Conservation (phyloP, 352 stramenopile species). For the Pythium apleroticum region DNA sequence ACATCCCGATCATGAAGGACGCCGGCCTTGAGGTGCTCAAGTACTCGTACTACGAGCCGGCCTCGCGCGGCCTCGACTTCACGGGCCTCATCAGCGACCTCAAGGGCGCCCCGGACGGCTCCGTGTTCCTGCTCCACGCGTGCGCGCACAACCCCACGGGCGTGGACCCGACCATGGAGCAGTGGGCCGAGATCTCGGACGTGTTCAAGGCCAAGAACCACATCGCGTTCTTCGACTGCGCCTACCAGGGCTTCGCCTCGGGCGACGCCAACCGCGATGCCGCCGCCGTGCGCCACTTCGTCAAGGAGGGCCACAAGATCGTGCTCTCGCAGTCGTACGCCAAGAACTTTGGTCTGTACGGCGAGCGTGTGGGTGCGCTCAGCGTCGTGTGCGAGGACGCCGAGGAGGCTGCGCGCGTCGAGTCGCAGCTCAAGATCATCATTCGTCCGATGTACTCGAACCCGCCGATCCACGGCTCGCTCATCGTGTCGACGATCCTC, state of each 20-base stretch:
- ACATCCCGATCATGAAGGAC: slow-evolving; percentile 94
- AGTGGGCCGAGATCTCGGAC: slow-evolving; percentile 97
- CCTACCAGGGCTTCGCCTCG: slow-evolving; percentile 98
- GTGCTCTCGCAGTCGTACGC: slow-evolving; percentile 98
- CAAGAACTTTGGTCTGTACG: slow-evolving; percentile 99
- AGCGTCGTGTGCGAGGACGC: slow-evolving; percentile 92
- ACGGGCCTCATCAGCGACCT: slow-evolving; percentile 95
- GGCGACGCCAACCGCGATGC: slow-evolving; percentile 96
- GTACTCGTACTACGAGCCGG: slow-evolving; percentile 87
- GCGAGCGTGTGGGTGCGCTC: slow-evolving; percentile 96
- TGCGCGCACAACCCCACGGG: slow-evolving; percentile 99
- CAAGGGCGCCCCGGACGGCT: slow-evolving; percentile 90
- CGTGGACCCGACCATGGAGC: slow-evolving; percentile 96
- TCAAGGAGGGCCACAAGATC: slow-evolving; percentile 97
- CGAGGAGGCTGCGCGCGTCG: slow-evolving; percentile 95
- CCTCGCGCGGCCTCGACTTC: slow-evolving; percentile 91
- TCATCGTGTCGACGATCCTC: slow-evolving; percentile 98
- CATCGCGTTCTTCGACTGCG: slow-evolving; percentile 99
- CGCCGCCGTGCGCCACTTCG: slow-evolving; percentile 94
- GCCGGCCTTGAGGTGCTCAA: slow-evolving; percentile 76
- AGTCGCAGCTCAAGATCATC: slow-evolving; percentile 98
- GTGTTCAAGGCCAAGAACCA: slow-evolving; percentile 96
- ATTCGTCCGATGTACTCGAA: slow-evolving; percentile 99
- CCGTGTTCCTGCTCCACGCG: slow-evolving; percentile 97
- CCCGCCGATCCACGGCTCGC: slow-evolving; percentile 96